A percentile compares a stretch with the other conserved stretches of the same genome.
phyloP scores from a whole-genome alignment of 306 rosid species.

The Mimosa pudica region DNA sequence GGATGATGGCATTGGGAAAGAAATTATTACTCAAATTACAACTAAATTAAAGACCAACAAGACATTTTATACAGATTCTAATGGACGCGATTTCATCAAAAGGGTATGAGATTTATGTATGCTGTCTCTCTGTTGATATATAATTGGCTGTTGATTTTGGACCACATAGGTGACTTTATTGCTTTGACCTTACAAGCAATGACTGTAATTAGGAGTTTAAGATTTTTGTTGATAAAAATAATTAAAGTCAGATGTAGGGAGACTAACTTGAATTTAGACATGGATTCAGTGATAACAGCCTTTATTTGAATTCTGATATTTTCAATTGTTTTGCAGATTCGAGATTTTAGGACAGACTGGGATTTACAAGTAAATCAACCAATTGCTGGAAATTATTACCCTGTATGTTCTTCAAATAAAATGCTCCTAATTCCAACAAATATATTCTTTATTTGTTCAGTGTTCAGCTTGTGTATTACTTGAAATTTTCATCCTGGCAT shows the following conservation, averaged over 20 bases:
- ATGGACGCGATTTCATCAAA: conserved; percentile 89
- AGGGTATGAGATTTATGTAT: conserved; percentile 58
- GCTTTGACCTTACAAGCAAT: conserved; percentile 10
- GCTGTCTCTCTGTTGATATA: background rate
- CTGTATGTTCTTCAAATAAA: conserved; percentile 55
- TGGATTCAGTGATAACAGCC: background rate
- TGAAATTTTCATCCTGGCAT: background rate
- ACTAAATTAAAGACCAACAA: conserved; percentile 64
- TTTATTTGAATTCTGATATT: conserved; percentile 2
- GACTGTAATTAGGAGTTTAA: background rate
- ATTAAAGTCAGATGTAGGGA: conserved; percentile 15
- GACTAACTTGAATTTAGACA: background rate
- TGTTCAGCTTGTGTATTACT: conserved; percentile 14
- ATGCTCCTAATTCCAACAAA: background rate
- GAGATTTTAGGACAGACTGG: conserved; percentile 82
- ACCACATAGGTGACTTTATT: conserved; percentile 2
- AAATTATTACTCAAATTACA: conserved; percentile 68
- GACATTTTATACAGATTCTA: conserved; percentile 90
- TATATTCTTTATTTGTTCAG: conserved; percentile 17
- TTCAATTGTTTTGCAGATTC: conserved; percentile 56
- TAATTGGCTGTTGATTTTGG: conserved; percentile 22
- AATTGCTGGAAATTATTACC: conserved; percentile 88
- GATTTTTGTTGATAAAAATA: conserved; percentile 25
- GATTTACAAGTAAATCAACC: conserved; percentile 83
- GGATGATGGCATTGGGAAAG: conserved; percentile 87